These are phyloP conservation scores for Psilocybe cubensis DNA, from an alignment of 768 basidiomycete species.

Conservation along the genomic window DNA sequence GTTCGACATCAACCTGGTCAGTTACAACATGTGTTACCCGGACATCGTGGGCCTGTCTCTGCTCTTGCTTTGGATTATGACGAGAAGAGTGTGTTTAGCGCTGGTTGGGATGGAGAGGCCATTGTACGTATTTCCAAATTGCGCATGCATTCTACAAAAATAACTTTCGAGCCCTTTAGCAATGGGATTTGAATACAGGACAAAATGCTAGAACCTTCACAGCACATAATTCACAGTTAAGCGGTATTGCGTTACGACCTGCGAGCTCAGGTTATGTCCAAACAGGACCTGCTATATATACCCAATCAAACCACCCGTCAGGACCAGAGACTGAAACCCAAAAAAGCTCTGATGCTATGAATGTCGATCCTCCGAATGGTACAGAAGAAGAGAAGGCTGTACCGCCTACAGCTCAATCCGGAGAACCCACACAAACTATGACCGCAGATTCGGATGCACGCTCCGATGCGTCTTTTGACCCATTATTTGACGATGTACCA, in stretches of 20 bases:
- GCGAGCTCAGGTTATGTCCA: slow-evolving; percentile 40
- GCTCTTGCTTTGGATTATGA: slow-evolving; percentile 80
- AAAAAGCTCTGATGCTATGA: slow-evolving; percentile 11
- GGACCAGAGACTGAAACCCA: slow-evolving; percentile 6
- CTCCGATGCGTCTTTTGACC: slow-evolving; percentile 84
- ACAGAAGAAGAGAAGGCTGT: neutral
- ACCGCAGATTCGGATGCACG: slow-evolving; percentile 57
- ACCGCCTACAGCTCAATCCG: neutral
- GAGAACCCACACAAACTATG: slow-evolving; percentile 14
- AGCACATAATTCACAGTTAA: slow-evolving; percentile 84
- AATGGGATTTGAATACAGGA: slow-evolving; percentile 98
- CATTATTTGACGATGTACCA: slow-evolving; percentile 81
- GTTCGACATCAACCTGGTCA: slow-evolving; percentile 91
- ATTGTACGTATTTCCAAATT: slow-evolving; percentile 53
- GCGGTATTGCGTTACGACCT: slow-evolving; percentile 80
- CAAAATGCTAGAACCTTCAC: slow-evolving; percentile 75
- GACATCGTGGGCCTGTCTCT: slow-evolving; percentile 84
- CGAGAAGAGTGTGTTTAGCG: slow-evolving; percentile 87
- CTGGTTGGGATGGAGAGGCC: slow-evolving; percentile 93
- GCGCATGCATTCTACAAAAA: neutral
- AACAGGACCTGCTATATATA: slow-evolving; percentile 23
- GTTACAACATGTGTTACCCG: slow-evolving; percentile 69
- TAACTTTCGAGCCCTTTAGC: slow-evolving; percentile 51
- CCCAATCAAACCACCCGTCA: slow-evolving; percentile 14
- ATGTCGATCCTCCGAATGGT: slow-evolving; percentile 11